These are phyloP conservation scores for Annulohypoxylon bovei DNA, from an alignment of 495 filamentous ascomycete genomes.

Conservation along the genomic window DNA sequence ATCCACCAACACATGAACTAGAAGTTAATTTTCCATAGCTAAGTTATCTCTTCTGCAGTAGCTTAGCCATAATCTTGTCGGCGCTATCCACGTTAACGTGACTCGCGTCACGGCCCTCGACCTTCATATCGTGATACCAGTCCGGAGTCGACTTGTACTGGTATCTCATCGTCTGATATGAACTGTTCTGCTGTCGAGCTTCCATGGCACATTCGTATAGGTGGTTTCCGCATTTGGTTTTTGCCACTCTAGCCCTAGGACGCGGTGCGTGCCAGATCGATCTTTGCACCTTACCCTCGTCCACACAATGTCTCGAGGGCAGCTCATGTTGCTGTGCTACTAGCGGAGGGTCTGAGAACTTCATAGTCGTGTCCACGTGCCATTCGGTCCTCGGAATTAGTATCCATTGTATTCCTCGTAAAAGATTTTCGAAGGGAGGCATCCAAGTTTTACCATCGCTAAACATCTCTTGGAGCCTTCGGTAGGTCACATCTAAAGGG, in stretches of 20 bases:
- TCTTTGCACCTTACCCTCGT: slow-evolving; percentile 44
- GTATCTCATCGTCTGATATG: slow-evolving; percentile 46
- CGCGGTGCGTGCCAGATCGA: slow-evolving; percentile 58
- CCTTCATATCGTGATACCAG: slow-evolving; percentile 56
- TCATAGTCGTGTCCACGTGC: background rate
- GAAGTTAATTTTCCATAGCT: background rate
- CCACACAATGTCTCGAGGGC: slow-evolving; percentile 13
- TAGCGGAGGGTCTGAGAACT: background rate
- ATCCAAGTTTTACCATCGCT: slow-evolving; percentile 39
- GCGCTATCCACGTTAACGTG: slow-evolving; percentile 53
- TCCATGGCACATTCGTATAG: slow-evolving; percentile 51
- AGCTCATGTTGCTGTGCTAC: background rate
- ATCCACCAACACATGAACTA: background rate
- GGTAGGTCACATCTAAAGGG: slow-evolving; percentile 28
- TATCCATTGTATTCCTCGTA: slow-evolving; percentile 46
- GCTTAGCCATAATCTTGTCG: slow-evolving; percentile 43
- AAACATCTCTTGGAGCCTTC: slow-evolving; percentile 35
- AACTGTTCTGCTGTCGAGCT: slow-evolving; percentile 23
- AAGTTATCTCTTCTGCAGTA: slow-evolving; percentile 18
- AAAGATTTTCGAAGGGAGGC: slow-evolving; percentile 38
- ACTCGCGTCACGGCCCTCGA: slow-evolving; percentile 52
- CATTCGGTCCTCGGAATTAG: slow-evolving; percentile 12
- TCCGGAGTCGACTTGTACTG: slow-evolving; percentile 51
- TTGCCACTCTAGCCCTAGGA: slow-evolving; percentile 26
- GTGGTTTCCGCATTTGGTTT: slow-evolving; percentile 51